phyloP scores from a whole-genome alignment of 106 monocot species.

The Platanthera guangdongensis region DNA sequence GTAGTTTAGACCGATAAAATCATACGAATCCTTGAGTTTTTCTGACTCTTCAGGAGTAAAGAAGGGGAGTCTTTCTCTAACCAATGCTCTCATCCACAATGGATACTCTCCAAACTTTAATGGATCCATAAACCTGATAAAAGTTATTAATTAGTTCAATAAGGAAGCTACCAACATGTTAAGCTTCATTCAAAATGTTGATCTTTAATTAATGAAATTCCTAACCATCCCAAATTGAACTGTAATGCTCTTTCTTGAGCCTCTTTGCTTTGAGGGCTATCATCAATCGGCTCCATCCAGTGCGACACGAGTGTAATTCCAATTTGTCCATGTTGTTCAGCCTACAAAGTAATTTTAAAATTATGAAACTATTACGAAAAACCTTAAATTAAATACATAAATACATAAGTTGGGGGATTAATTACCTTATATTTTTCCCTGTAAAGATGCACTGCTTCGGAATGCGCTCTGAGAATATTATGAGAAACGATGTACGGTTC shows the following conservation, averaged over 20 bases:
- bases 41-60: conserved; percentile 38
- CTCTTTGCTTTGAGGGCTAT: not conserved
- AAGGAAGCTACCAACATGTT: no score
- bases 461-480: no score
- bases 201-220: not conserved
- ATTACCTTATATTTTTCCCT: no score
- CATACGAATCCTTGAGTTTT: conserved; percentile 47
- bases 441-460: no score
- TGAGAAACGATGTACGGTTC: no score
- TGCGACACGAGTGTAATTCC: conserved; percentile 9
- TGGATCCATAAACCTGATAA: conserved; percentile 58
- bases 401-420: no score
- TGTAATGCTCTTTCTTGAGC: not conserved
- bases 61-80: conserved; percentile 35
- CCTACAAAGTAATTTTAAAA: conserved; percentile 2
- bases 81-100: conserved; percentile 39
- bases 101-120: conserved; percentile 53
- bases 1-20: conserved; percentile 68
- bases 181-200: no score
- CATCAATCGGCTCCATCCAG: conserved; percentile 10
- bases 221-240: conserved; percentile 13
- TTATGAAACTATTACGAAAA: no score
- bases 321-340: conserved; percentile 18
- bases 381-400: no score
- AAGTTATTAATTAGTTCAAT: no score